Evolutionary conservation across 2,329 filamentous ascomycete species (phyloP).

Genomic region (Pseudocercospora crystallina): DNA sequence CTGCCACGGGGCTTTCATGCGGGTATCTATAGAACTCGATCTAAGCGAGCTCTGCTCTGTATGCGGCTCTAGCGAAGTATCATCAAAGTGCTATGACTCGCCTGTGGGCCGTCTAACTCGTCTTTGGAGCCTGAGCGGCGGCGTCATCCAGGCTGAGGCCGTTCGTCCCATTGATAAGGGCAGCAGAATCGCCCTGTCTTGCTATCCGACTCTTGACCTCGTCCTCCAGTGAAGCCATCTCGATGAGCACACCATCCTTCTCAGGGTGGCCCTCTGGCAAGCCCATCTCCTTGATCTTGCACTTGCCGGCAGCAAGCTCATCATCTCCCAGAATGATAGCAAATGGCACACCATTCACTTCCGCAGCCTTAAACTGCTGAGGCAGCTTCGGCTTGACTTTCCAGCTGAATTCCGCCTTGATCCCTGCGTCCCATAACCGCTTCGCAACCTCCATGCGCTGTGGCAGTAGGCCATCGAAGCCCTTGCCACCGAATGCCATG

Average conservation of each 20-base stretch:
- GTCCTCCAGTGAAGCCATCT: slow-evolving; percentile 60
- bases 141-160: slow-evolving; percentile 26
- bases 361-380: slow-evolving; percentile 88
- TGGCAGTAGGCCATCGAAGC: slow-evolving; percentile 74
- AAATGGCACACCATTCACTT: slow-evolving; percentile 75
- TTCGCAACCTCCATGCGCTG: slow-evolving; percentile 81
- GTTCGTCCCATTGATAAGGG: slow-evolving; percentile 23
- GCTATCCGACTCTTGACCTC: slow-evolving; percentile 60
- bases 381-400: slow-evolving; percentile 89
- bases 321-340: slow-evolving; percentile 89
- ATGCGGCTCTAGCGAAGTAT: too few species aligned
- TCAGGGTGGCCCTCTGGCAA: slow-evolving; percentile 80
- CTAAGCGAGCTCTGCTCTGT: too few species aligned
- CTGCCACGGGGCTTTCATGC: too few species aligned
- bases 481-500: slow-evolving; percentile 91
- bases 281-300: slow-evolving; percentile 84
- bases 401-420: slow-evolving; percentile 87
- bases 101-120: slow-evolving; percentile 5
- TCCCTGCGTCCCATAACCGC: slow-evolving; percentile 78
- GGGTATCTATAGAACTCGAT: too few species aligned
- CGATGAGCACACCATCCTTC: slow-evolving; percentile 80
- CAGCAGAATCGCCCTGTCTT: slow-evolving; percentile 10
- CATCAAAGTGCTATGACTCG: neutral
- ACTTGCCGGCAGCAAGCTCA: slow-evolving; percentile 77
- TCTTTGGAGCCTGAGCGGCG: slow-evolving; percentile 22